Evolutionary conservation across 495 filamentous ascomycete genomes (phyloP), one percentile per base, ranked within the genome.

Genomic region (Tuber aestivum): DNA sequence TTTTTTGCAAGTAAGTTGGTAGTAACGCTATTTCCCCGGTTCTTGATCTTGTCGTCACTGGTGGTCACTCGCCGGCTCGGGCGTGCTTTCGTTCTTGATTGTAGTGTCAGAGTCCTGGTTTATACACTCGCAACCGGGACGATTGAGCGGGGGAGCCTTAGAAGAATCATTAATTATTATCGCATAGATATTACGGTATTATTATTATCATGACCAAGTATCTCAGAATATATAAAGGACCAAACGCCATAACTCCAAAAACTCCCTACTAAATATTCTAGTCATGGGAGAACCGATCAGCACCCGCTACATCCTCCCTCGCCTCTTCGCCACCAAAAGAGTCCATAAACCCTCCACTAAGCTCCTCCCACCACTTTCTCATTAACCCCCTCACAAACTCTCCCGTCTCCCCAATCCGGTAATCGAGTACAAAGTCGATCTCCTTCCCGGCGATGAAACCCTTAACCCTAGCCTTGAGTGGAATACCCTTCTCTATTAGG

Each of bases 401-500:
- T 9, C 73, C 20, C n/a, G 72, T 70, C 32, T 76, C 74, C 35
- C 77, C 79, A 40, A 80, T 72, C 21, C 35, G 35, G 35, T 73
- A 80, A 40, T 74, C 72, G 41, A 80, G 65, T n/a, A 72, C 69
- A 44, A 80, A 70, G 61, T 79, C 79, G 1, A 74, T 42, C 69
- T 75, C 70, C 27, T 37, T 38, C 12, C 79, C 79, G 1, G 48
- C 74, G 40, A 79, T 75, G 12, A 79, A 48, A 20, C 74, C 77
- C 48, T 79, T 75, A n/a, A 80, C 38, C 44, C 74, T 72, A 21
- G 77, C 77, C 50, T 69, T 72, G 38, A 80, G 61, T 37, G 77
- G 77, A 70, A 70, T 71, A 38, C 77, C 79, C 14, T 74, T 75
- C 35, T 79, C 71, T 14, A 80, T 74, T n/a, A 80, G 38, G n/a